Evolutionary conservation across 2,329 filamentous ascomycete species (phyloP), one percentile per base, ranked within the genome.

Genomic region (Juglanconis juglandina): DNA sequence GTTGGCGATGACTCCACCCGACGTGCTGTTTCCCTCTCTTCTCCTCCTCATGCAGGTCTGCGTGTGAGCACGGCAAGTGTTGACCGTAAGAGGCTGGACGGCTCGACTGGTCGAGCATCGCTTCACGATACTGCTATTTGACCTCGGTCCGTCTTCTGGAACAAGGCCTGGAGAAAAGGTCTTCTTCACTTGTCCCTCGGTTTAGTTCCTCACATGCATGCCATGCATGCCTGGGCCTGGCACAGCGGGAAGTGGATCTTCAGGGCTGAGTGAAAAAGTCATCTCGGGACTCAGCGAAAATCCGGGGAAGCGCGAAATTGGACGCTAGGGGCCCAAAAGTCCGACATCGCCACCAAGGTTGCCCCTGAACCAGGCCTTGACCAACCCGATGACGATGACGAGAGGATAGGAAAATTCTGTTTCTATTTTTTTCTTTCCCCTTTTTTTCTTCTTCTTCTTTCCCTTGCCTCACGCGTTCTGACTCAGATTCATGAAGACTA

Each of bases 301-400:
- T 59, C 60, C 47, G 60, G 60, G 60, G 60, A 59, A 62, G 39
- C 24, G 51, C 49, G 39, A 58, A 53, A 34, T 42, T 42, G 39
- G 39, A n/a, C 44, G 44, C 53, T 56, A 56, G 39, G 33, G 52
- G 17, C 10, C 33, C 42, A 47, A 35, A 11, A n/a, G 47, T n/a
- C 54, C 49, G 41, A 42, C 34, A 37, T 39, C 30, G 37, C 14
- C 30, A 39, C 59, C 17, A 49, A 55, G 55, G 32, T 58, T 50
- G 42, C 54, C 50, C 50, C 35, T 50, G 49, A 14, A 10, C 14
- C 17, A 35, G 17, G 10, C 46, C 17, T 35, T 30, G n/a, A 33
- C 14, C 35, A 39, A 37, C 37, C 37, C 44, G 33, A 39, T 30
- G 44, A 13, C 24, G 11, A 51, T 61, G 50, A 53, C 50, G 44